A percentile compares a stretch with the other conserved stretches of the same genome.
phyloP scores from a whole-genome alignment of 495 filamentous ascomycete species.

The Trichoderma virens region DNA sequence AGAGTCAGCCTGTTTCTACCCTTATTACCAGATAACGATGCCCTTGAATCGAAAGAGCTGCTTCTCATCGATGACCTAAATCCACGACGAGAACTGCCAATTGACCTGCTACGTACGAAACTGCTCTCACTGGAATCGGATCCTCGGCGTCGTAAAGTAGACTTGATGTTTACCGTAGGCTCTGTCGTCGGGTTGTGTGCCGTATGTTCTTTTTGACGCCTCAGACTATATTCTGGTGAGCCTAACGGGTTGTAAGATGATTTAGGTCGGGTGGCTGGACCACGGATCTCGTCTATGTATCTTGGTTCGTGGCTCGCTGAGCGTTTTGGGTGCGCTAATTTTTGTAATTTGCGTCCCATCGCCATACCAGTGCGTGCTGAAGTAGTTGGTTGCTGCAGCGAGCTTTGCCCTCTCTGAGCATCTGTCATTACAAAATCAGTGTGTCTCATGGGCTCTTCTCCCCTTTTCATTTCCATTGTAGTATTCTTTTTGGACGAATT shows the following conservation, averaged over 20 bases:
- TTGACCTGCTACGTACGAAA: slow-evolving; percentile 33
- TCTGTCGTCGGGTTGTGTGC: no score
- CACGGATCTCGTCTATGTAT: not conserved
- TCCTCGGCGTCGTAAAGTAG: slow-evolving; percentile 27
- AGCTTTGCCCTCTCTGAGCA: not conserved
- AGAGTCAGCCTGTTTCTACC: not conserved
- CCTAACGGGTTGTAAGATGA: not conserved
- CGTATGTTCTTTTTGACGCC: not conserved
- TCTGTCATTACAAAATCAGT: not conserved
- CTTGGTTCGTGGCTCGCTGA: not conserved
- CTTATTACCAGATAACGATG: not conserved
- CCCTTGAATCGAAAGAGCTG: not conserved
- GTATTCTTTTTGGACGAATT: not conserved
- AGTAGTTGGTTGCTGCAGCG: not conserved
- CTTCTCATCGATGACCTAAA: not conserved
- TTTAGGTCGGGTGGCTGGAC: not conserved
- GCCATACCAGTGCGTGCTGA: not conserved
- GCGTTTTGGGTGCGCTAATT: not conserved
- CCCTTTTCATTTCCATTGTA: not conserved
- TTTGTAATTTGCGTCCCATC: not conserved
- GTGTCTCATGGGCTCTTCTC: not conserved
- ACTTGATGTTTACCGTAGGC: not conserved
- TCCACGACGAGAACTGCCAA: not conserved
- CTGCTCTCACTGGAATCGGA: slow-evolving; percentile 43
- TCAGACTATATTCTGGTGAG: not conserved